Conservation (phyloP, 805 yeast species). For the Metschnikowia koreensis region DNA sequence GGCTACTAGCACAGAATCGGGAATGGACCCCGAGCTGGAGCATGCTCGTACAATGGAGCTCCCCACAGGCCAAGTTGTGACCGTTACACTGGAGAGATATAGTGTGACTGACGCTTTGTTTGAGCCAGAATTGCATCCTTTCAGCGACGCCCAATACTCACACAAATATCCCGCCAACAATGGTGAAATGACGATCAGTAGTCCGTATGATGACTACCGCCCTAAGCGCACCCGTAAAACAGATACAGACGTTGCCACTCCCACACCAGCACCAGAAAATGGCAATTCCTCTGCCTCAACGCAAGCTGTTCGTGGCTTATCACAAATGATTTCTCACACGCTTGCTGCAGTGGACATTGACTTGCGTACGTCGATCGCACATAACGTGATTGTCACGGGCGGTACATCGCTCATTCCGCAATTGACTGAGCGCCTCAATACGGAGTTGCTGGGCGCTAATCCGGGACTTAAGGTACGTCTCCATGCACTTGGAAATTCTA, state of each 20-base stretch:
- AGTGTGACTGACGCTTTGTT: slow-evolving; percentile 72
- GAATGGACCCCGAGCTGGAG: slow-evolving; percentile 23
- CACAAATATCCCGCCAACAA: slow-evolving; percentile 39
- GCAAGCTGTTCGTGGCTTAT: slow-evolving; percentile 45
- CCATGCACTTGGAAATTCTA: slow-evolving; percentile 73
- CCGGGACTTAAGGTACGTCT: slow-evolving; percentile 86
- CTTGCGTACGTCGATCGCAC: slow-evolving; percentile 80
- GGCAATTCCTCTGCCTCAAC: slow-evolving; percentile 6
- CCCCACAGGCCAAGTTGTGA: slow-evolving; percentile 70
- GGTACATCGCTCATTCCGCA: slow-evolving; percentile 81
- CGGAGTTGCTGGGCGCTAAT: slow-evolving; percentile 64
- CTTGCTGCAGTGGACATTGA: slow-evolving; percentile 70
- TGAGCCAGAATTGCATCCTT: slow-evolving; percentile 50
- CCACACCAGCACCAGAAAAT: slow-evolving; percentile 20
- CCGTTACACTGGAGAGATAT: slow-evolving; percentile 59
- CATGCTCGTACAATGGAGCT: slow-evolving; percentile 60
- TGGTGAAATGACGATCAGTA: slow-evolving; percentile 50
- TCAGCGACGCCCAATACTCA: slow-evolving; percentile 21
- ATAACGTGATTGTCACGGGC: slow-evolving; percentile 85
- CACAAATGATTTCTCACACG: slow-evolving; percentile 58
- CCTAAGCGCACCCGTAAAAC: slow-evolving; percentile 62
- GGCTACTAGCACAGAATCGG: slow-evolving; percentile 24
- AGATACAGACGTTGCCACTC: slow-evolving; percentile 35
- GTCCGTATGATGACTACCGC: slow-evolving; percentile 61
- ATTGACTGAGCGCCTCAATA: slow-evolving; percentile 68